phyloP scores from a whole-genome alignment of 441 rosid genomes.

The Croton setiger region DNA sequence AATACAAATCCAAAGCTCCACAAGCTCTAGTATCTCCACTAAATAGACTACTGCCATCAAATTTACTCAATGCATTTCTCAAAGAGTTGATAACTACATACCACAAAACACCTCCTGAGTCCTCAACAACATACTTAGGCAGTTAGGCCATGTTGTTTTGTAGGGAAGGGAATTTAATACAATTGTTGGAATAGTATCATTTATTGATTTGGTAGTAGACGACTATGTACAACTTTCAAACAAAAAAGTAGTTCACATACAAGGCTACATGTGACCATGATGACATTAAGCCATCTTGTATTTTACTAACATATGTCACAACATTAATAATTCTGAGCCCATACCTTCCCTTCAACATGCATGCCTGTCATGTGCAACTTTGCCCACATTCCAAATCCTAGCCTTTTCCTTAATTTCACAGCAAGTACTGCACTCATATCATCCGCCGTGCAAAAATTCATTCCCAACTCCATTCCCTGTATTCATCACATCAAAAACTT shows the following conservation, averaged over 20 bases:
- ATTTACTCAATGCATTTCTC: not conserved
- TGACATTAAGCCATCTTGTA: not conserved
- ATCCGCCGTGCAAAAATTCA: constrained; percentile 90
- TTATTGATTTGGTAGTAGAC: not conserved
- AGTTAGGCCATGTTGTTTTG: too few relatives aligned
- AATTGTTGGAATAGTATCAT: too few relatives aligned
- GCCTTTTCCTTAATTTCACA: constrained; percentile 68
- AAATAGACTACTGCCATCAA: not conserved
- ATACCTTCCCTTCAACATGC: constrained; percentile 98
- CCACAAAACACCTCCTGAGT: not conserved
- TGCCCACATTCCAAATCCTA: constrained; percentile 92
- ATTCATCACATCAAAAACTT: constrained; percentile 23
- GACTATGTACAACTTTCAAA: not conserved
- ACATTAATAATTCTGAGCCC: not conserved
- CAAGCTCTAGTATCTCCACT: not conserved
- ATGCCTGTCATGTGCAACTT: constrained; percentile 92
- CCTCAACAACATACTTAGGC: not conserved
- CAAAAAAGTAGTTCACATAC: not conserved
- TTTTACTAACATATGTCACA: not conserved
- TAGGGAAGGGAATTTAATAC: too few relatives aligned
- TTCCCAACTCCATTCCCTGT: constrained; percentile 88
- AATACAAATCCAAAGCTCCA: constrained; percentile 6
- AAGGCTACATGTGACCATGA: not conserved
- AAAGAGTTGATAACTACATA: not conserved
- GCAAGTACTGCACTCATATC: constrained; percentile 93